Evolutionary conservation across 1,139 yeast species (phyloP), one percentile per base, ranked within the genome.

Genomic region (Arxiozyma slooffiae): DNA sequence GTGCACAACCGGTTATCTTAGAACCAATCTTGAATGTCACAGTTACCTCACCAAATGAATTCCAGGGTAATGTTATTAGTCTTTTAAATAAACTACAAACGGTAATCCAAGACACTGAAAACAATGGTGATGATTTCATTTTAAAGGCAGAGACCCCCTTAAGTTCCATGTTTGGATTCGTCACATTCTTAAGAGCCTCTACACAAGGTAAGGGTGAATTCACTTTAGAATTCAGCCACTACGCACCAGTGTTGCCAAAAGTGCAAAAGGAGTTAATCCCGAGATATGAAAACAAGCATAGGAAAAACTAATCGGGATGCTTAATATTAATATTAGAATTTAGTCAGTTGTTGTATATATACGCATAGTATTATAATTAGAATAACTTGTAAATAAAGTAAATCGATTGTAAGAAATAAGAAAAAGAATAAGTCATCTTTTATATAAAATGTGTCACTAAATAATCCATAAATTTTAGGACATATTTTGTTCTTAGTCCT

Each of bases 151-250:
- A 92, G 69, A 90, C 97, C 73, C 85, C 98, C 16, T 80, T 94
- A 71, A 89, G 89, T 74, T 79, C 88, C 55, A 82, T 94, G 89
- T 94, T 94, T 68, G 98, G 98, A 22, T 88, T 92, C 69, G 96
- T 97, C 14, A 87, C 97, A 16, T 81, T 88, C 24, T 77, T 94
- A 67, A 85, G 99, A 75, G 97, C 98, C 39, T 84, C 87, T 55
- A 92, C 98, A 23, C 98, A 94, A 72, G 99, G 99, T 71, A 94
- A 94, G 70, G 98, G 98, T 62, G 98, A 94, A 71, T 94, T 94
- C 68, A 80, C 96, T 4, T 77, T 94, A 70, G 99, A 94, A 69
- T 94, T 92, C 74, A 82, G 86, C 67, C 87, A 88, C 64, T 92
- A 92, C 69, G 79, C 95, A 48, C 96, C 95, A 59, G 85, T 95